phyloP scores from a whole-genome alignment of 2,329 filamentous ascomycete species.

The Lasiodiplodia sp. region DNA sequence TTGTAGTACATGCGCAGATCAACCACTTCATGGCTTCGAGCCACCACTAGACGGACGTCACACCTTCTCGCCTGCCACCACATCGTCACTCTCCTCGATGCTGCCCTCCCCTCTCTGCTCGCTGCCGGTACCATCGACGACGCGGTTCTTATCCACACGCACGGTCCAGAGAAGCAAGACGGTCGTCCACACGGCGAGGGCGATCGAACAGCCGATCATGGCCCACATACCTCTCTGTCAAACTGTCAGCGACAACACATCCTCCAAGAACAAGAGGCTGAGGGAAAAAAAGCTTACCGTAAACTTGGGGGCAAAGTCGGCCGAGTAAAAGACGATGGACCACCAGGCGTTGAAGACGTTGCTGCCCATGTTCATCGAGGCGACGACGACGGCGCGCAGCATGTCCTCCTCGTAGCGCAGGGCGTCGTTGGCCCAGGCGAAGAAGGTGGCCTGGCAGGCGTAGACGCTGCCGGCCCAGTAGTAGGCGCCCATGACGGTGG shows the following conservation, averaged over 20 bases:
- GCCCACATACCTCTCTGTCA: conserved; percentile 72
- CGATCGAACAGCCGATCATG: conserved; percentile 71
- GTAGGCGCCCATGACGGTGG: conserved; percentile 69
- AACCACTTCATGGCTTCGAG: neutral
- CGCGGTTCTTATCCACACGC: neutral
- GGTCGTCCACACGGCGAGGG: conserved; percentile 66
- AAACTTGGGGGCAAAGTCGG: conserved; percentile 71
- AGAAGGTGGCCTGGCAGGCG: conserved; percentile 76
- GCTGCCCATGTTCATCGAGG: conserved; percentile 74
- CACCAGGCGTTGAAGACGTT: conserved; percentile 77
- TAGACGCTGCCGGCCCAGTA: conserved; percentile 76
- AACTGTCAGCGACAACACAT: conserved; percentile 26
- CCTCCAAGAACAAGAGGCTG: neutral
- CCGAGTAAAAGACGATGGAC: conserved; percentile 74
- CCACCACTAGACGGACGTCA: neutral
- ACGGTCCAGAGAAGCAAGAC: conserved; percentile 56
- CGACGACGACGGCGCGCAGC: conserved; percentile 71
- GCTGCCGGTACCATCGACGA: conserved; percentile 9
- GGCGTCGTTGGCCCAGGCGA: conserved; percentile 78
- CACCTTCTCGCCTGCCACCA: conserved; percentile 23
- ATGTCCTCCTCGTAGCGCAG: conserved; percentile 69
- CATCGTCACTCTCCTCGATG: conserved; percentile 37
- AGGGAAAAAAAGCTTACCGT: conserved; percentile 52
- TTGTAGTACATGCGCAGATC: neutral
- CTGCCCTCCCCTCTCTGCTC: conserved; percentile 33